Conservation (phyloP, 2,329 filamentous ascomycete species). For the Hortaea werneckii region DNA sequence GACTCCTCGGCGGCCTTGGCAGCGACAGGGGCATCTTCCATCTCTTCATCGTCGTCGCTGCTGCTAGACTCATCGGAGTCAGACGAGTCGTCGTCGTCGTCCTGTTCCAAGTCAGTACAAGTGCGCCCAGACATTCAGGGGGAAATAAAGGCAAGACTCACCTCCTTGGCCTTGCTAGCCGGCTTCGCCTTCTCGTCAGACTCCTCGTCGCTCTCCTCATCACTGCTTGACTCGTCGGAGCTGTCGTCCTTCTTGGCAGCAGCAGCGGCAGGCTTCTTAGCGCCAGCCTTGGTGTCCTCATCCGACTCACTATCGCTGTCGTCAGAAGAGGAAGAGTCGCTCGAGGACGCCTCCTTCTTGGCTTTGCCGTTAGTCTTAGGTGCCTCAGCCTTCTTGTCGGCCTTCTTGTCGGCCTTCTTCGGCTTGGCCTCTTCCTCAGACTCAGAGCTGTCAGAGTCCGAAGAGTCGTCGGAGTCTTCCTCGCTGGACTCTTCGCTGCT, state of each 20-base stretch:
- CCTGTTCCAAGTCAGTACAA: slow-evolving; percentile 6
- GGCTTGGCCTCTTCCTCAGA: slow-evolving; percentile 21
- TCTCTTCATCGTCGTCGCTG: slow-evolving; percentile 22
- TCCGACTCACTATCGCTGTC: slow-evolving; percentile 25
- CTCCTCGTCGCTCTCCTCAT: slow-evolving; percentile 15
- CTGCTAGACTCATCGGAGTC: slow-evolving; percentile 2
- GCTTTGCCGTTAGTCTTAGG: slow-evolving; percentile 1
- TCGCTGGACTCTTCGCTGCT: slow-evolving; percentile 8
- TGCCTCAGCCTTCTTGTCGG: background rate
- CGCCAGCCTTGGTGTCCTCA: slow-evolving; percentile 20
- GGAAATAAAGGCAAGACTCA: background rate
- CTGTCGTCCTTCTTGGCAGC: background rate
- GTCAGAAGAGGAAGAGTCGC: slow-evolving; percentile 22
- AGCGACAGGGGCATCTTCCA: slow-evolving; percentile 30
- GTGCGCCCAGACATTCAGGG: background rate
- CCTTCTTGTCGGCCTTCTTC: slow-evolving; percentile 22
- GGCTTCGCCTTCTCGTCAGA: slow-evolving; percentile 3
- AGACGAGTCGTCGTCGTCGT: slow-evolving; percentile 11
- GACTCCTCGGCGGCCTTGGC: slow-evolving; percentile 30
- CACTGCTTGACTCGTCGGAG: slow-evolving; percentile 18
- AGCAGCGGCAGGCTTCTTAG: slow-evolving; percentile 3
- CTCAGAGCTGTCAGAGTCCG: slow-evolving; percentile 20
- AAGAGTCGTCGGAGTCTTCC: slow-evolving; percentile 15
- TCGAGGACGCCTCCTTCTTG: slow-evolving; percentile 16
- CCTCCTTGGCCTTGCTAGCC: slow-evolving; percentile 1